These are phyloP conservation scores for Agaricales sp. DNA, from an alignment of 1,284 basidiomycete species.

Conservation along the genomic window DNA sequence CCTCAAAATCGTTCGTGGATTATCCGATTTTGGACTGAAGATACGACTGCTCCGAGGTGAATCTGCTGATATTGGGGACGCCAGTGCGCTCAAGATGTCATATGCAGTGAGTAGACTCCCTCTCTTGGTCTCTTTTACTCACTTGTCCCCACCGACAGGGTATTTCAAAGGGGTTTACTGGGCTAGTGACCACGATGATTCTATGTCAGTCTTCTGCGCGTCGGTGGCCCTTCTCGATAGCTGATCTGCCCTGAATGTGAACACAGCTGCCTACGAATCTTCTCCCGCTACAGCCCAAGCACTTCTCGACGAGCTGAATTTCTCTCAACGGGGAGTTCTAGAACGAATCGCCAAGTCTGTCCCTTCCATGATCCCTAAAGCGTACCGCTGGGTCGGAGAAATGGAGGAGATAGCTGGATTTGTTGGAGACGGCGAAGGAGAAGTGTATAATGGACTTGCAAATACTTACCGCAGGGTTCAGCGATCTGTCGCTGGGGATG, in stretches of 20 bases:
- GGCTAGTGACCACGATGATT: conserved; percentile 46
- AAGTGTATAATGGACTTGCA: conserved; percentile 38
- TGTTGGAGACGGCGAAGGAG: conserved; percentile 33
- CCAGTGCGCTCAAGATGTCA: conserved; percentile 55
- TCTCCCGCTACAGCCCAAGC: conserved; percentile 50
- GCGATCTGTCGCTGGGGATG: conserved; percentile 23
- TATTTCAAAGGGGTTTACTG: conserved; percentile 44
- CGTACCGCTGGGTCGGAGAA: conserved; percentile 50
- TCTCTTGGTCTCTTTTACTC: conserved; percentile 3
- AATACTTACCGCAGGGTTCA: conserved; percentile 34
- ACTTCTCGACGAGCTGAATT: conserved; percentile 34
- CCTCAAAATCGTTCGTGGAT: conserved; percentile 31
- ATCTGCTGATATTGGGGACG: conserved; percentile 40
- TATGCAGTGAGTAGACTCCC: conserved; percentile 34
- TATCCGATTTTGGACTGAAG: conserved; percentile 35
- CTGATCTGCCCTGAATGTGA: background rate
- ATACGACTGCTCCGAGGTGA: conserved; percentile 34
- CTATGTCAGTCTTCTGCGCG: conserved; percentile 25
- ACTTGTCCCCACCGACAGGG: conserved; percentile 31
- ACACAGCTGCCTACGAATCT: conserved; percentile 39
- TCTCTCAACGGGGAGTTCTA: conserved; percentile 35
- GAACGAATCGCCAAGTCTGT: conserved; percentile 27
- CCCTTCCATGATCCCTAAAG: conserved; percentile 44
- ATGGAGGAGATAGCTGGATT: conserved; percentile 52
- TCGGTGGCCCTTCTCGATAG: background rate